Base-by-base conservation (phyloP, 371 early-diverging fungal species). In the Mortierella sp. region DNA sequence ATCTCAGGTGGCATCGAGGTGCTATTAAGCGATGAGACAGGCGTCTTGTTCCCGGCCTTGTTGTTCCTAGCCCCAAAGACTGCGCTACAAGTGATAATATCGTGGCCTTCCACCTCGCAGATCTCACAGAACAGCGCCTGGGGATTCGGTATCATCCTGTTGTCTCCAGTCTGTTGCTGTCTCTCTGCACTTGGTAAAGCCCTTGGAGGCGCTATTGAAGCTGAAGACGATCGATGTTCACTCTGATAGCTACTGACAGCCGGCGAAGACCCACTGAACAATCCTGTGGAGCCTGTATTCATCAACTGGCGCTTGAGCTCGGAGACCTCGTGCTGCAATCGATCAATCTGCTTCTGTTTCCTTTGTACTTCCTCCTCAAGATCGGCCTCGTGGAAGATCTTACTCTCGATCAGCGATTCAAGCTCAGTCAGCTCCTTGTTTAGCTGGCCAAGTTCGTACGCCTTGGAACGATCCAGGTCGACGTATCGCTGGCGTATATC, bases 381-480 rank as follows among this genome's bases (percentile, higher is more conserved):
- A 68, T 93, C 94, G 0, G 89, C 84, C 47, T 93, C 91, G 55
- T 83, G 85, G 69, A 93, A 93, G 41, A 90, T 84, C 79, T 89
- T 92, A 70, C 89, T 87, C 69, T 93, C 94, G 44, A 93, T 85
- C 56, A 93, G 57, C 21, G 84, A 79, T 50, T 93, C 94, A 8
- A 92, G 72, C 17, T 87, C 90, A 9, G 87, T 83, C 4, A 93
- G 80, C 61, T 93, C 92, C 41, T 89, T 86, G 56, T 89, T 86
- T 32, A 92, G 69, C 30, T 71, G 62, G 4, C 68, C 64, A n/a
- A 91, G 69, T 37, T 91, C 88, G 27, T 72, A 78, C 47, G 89
- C 80, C 66, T 90, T 89, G 37, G 82, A 75, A 31, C 83, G 82
- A 50, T 90, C 89, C 24, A 84, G 57, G 0, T 88, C 87, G 7